Percentiles rank a stretch among this genome's conserved stretches.
Evolutionary conservation across 768 basidiomycete genomes (phyloP).

Genomic region (Inosperma sp.): DNA sequence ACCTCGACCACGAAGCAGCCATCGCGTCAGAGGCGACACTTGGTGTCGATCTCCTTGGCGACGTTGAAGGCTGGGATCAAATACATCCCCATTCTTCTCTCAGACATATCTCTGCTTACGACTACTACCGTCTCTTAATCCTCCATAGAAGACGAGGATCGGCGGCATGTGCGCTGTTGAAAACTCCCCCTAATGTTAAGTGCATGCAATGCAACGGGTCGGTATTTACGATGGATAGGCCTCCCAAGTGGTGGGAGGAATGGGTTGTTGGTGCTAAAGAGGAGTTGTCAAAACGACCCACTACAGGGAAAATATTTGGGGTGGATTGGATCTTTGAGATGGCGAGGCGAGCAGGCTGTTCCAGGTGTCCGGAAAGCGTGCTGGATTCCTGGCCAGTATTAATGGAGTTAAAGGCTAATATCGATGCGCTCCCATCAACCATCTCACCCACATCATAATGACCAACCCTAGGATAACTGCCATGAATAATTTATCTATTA

Average conservation of each 20-base stretch:
- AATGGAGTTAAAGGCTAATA: slow-evolving; percentile 47
- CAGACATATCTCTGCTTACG: slow-evolving; percentile 58
- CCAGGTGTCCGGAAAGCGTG: slow-evolving; percentile 63
- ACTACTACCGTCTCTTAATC: slow-evolving; percentile 59
- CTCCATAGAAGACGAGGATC: slow-evolving; percentile 52
- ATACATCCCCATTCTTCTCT: slow-evolving; percentile 19
- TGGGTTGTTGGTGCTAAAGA: slow-evolving; percentile 53
- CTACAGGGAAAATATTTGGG: slow-evolving; percentile 55
- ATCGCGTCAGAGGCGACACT: slow-evolving; percentile 60
- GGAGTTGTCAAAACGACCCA: slow-evolving; percentile 54
- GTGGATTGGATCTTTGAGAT: slow-evolving; percentile 54
- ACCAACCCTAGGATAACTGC: no score
- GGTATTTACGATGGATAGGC: slow-evolving; percentile 37
- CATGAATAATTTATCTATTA: no score
- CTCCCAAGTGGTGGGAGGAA: slow-evolving; percentile 67
- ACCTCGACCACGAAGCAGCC: slow-evolving; percentile 58
- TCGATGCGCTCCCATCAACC: slow-evolving; percentile 42
- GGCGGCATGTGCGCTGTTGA: slow-evolving; percentile 46
- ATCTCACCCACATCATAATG: no score
- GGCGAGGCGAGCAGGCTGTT: slow-evolving; percentile 49
- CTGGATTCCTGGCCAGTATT: slow-evolving; percentile 58
- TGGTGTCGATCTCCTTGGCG: slow-evolving; percentile 46
- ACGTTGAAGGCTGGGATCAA: slow-evolving; percentile 57
- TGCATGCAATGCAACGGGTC: slow-evolving; percentile 68
- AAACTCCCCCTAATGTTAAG: slow-evolving; percentile 45